Base-by-base conservation (phyloP, 345 rosid genomes). In the Salix viminalis region DNA sequence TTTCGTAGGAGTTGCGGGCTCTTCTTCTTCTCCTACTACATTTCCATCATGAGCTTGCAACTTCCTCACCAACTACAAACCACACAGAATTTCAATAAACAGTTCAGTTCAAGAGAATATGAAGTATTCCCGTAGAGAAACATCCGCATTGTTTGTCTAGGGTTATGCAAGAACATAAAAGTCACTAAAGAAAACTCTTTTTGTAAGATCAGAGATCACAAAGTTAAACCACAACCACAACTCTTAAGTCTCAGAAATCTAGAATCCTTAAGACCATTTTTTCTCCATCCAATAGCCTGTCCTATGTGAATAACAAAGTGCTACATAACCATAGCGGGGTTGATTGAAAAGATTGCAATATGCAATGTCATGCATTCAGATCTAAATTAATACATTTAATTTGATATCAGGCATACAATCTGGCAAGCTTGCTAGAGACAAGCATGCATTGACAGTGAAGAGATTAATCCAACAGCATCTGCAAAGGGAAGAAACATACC, bases 41-140 rank as follows among this genome's bases (percentile, higher is more conserved):
- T 88, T 91, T 70, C 94, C 97, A 79, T 93, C 98, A 74, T 88
- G 93, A 73, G 82, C 92, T 85, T 91, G 97, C 85, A 96, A 81
- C 78, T 87, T 89, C 85, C 97, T 88, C 67, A 91, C 85, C 83
- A 96, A 83, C 98, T 94, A 86, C 73, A 80, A 42, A 44, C 36
- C 48, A 65, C 15, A 69, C 30, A 21, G 39, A 70, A 58, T 2
- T 32, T 21, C 16, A 23, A 37, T 16, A 30, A 75, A 75, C 13
- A 77, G 72, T 46, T 18, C 19, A 74, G 76, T 19, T 64, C 54
- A 44, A 28, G 56, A 42, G 36, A 56, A 12, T 61, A 37, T 39
- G 16, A 23, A 16, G 68, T 16, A 2, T 6, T 60, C 4, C 26
- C n/a, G 4, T 19, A 60, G 10, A 19, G 7, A 58, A 19, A 58